Evolutionary conservation across 805 yeast species (phyloP).

Genomic region (Candida broadrunensis): DNA sequence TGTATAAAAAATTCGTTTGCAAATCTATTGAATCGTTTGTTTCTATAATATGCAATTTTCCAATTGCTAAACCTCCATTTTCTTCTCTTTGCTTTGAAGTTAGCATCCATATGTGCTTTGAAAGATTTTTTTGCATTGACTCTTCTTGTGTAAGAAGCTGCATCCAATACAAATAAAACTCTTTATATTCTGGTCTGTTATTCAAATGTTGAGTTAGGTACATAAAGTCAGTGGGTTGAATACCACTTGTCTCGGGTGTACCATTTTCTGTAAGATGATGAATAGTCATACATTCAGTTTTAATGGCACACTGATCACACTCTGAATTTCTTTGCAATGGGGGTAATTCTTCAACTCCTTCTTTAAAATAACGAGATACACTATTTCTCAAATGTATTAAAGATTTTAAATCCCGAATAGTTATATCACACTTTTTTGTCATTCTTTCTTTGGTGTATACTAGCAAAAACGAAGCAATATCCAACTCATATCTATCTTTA

Average conservation of each 20-base stretch:
- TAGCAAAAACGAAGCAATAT: constrained; percentile 61
- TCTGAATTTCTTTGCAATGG: constrained; percentile 46
- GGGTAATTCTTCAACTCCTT: constrained; percentile 52
- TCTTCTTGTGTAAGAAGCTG: constrained; percentile 71
- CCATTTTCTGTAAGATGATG: constrained; percentile 63
- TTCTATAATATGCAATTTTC: constrained; percentile 28
- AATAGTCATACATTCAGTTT: constrained; percentile 61
- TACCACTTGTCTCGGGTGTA: constrained; percentile 49
- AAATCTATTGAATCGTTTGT: constrained; percentile 5
- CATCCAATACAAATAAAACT: constrained; percentile 75
- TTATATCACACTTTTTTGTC: constrained; percentile 52
- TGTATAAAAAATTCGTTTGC: constrained; percentile 40
- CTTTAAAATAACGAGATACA: constrained; percentile 56
- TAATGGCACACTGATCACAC: constrained; percentile 61
- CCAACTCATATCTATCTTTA: constrained; percentile 74
- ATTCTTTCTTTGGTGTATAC: constrained; percentile 67
- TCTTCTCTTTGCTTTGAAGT: constrained; percentile 58
- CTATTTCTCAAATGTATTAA: constrained; percentile 71
- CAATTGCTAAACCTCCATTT: constrained; percentile 56
- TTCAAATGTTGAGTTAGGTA: constrained; percentile 49
- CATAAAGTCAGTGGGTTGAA: constrained; percentile 46
- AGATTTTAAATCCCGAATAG: constrained; percentile 57
- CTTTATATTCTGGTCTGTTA: constrained; percentile 35
- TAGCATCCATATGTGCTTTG: constrained; percentile 68
- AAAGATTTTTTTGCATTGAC: constrained; percentile 46